Evolutionary conservation across 225 moss, liverwort and hornwort genomes (phyloP).

Genomic region (Bryum argenteum): DNA sequence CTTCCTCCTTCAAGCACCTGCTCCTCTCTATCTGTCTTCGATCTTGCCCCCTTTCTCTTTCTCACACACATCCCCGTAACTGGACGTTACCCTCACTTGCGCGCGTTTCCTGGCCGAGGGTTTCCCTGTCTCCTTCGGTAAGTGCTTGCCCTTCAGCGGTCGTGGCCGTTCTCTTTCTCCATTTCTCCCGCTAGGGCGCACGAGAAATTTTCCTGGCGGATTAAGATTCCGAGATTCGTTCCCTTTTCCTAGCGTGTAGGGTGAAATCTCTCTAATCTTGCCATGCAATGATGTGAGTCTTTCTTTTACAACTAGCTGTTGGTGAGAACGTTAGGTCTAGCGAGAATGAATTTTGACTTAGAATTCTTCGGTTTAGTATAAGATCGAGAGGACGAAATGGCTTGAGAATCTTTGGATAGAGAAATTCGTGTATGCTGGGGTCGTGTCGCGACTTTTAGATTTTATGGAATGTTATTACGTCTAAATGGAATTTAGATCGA

Average conservation of each 20-base stretch:
- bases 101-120: constrained; percentile 23
- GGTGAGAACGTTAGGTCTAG: no score
- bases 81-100: not conserved
- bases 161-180: not conserved
- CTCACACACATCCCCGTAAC: not conserved
- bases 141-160: constrained; percentile 17
- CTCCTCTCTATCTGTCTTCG: not conserved
- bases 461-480: not conserved
- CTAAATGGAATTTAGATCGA: not conserved
- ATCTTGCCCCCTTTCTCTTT: not conserved
- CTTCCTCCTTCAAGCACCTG: no score
- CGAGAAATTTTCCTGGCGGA: not conserved
- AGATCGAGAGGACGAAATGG: no score
- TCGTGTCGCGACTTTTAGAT: not conserved
- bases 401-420: no score
- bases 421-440: no score
- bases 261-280: constrained; percentile 12
- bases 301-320: no score
- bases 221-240: constrained; percentile 30
- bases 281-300: not conserved
- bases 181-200: not conserved
- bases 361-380: no score
- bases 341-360: no score
- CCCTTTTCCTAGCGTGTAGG: not conserved
- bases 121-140: constrained; percentile 14